Conservation (phyloP, 371 early-diverging fungal species). For the Saksenaea oblongispora region DNA sequence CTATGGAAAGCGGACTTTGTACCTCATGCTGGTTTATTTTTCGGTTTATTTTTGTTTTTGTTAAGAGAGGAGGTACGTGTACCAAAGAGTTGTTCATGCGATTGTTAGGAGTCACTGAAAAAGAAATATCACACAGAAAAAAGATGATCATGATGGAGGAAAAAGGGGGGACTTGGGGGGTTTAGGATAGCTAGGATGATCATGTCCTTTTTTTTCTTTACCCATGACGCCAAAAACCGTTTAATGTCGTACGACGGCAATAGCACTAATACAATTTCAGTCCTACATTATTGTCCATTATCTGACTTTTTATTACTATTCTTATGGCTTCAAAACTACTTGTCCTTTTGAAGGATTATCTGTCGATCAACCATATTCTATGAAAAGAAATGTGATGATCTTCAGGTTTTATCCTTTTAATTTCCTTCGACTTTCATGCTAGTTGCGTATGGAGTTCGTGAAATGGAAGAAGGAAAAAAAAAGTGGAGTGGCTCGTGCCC, state of each 20-base stretch:
- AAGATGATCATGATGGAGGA: neutral
- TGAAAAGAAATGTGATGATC: too few species aligned
- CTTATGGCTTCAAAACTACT: neutral
- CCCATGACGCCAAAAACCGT: conserved; percentile 1
- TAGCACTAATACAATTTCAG: conserved; percentile 1
- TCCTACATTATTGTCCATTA: conserved; percentile 5
- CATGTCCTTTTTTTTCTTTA: neutral
- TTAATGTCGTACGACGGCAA: conserved; percentile 3
- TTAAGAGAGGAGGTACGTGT: too few species aligned
- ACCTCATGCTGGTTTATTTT: neutral
- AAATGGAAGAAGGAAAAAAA: neutral
- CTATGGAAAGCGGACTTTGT: conserved; percentile 4
- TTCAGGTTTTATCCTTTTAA: too few species aligned
- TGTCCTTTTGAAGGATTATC: too few species aligned
- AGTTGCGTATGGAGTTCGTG: neutral
- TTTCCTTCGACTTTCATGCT: neutral
- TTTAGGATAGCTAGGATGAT: neutral
- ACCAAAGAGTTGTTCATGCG: too few species aligned
- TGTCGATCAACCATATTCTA: too few species aligned
- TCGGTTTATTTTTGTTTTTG: neutral
- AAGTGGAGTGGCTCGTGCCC: conserved; percentile 26
- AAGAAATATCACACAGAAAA: neutral
- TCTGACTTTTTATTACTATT: neutral
- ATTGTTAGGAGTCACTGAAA: too few species aligned
- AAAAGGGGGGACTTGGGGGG: neutral